A percentile compares a stretch with the other conserved stretches of the same genome.
phyloP scores from a whole-genome alignment of 306 rosid genomes.

The Abrus pulchellus region DNA sequence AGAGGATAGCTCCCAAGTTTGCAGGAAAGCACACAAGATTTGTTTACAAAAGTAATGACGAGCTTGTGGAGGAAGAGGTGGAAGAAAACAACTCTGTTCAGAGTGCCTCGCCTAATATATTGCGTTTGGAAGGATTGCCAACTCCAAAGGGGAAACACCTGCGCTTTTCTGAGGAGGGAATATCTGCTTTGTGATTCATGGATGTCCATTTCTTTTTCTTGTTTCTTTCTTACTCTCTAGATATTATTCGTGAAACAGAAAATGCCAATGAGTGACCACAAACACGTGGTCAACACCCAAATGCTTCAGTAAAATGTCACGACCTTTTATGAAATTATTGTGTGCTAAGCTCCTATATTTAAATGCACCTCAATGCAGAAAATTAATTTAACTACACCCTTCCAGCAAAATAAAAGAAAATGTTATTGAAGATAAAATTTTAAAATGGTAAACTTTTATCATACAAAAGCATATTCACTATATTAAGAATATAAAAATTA shows the following conservation, averaged over 20 bases:
- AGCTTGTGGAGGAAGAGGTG: conserved; percentile 61
- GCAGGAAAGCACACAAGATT: conserved; percentile 80
- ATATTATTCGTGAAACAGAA: background rate
- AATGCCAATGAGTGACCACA: background rate
- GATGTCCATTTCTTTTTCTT: background rate
- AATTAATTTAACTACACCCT: too few relatives aligned
- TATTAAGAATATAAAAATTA: too few relatives aligned
- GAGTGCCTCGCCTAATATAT: conserved; percentile 49
- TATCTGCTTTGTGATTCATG: conserved; percentile 23
- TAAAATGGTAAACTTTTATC: too few relatives aligned
- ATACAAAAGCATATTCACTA: too few relatives aligned
- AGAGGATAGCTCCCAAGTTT: conserved; percentile 54
- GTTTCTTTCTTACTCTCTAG: background rate
- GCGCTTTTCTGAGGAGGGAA: conserved; percentile 56
- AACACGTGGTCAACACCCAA: background rate
- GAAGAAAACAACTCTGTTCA: conserved; percentile 8
- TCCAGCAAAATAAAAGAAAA: too few relatives aligned
- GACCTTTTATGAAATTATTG: background rate
- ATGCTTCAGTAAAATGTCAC: background rate
- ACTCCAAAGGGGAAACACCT: conserved; percentile 85
- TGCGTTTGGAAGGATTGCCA: conserved; percentile 78
- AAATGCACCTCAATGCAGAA: too few relatives aligned
- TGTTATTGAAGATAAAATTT: too few relatives aligned
- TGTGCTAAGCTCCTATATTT: background rate
- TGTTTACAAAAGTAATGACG: conserved; percentile 83